A percentile compares a stretch with the other conserved stretches of the same genome.
phyloP scores from a whole-genome alignment of 768 basidiomycete genomes.

The Lyophyllum atratum region DNA sequence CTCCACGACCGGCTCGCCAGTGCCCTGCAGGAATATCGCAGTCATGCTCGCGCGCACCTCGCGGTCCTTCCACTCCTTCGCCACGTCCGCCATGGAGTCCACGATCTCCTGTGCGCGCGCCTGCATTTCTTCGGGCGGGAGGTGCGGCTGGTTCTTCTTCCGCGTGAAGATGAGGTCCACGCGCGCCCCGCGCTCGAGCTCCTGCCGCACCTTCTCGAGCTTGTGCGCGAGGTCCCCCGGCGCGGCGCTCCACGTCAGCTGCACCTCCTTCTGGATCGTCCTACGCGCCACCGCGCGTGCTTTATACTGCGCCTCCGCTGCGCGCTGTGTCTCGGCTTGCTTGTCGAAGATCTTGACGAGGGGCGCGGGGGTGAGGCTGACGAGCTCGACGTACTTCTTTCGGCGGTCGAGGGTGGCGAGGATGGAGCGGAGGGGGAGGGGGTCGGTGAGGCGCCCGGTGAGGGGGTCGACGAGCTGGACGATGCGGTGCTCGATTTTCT shows the following conservation, averaged over 20 bases:
- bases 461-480: constrained; percentile 53
- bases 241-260: constrained; percentile 69
- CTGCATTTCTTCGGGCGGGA: constrained; percentile 39
- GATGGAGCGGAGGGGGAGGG: constrained; percentile 39
- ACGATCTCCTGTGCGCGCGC: constrained; percentile 45
- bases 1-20: neutral
- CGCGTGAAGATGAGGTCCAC: constrained; percentile 57
- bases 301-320: constrained; percentile 37
- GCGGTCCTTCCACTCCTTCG: constrained; percentile 53
- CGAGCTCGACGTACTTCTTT: constrained; percentile 55
- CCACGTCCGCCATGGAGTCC: constrained; percentile 45
- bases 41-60: constrained; percentile 39
- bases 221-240: constrained; percentile 67
- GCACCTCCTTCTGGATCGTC: constrained; percentile 61
- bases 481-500: constrained; percentile 40
- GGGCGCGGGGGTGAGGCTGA: constrained; percentile 47
- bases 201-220: constrained; percentile 54
- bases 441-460: constrained; percentile 38
- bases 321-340: constrained; percentile 40
- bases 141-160: constrained; percentile 45
- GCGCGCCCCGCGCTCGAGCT: constrained; percentile 59
- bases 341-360: constrained; percentile 62
- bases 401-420: constrained; percentile 45
- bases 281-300: constrained; percentile 32
- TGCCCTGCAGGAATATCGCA: constrained; percentile 47